Evolutionary conservation across 73 alveolate genomes (phyloP).

Genomic region (Tetrahymena borealis): DNA sequence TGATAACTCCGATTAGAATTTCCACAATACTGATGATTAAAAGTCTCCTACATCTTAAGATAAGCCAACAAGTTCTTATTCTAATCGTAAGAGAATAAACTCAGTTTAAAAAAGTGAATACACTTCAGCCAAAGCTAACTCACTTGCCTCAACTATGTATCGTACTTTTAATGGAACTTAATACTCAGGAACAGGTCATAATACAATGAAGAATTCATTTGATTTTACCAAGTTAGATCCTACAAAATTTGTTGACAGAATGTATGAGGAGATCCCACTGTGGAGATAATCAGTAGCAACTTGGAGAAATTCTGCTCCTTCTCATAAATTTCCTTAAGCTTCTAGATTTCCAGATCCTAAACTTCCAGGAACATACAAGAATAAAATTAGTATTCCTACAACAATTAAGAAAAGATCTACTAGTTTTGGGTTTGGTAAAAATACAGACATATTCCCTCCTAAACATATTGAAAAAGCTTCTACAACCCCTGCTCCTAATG

Average conservation of each 20-base stretch:
- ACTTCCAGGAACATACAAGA: neutral
- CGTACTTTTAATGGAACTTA: neutral
- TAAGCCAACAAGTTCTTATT: neutral
- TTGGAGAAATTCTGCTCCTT: neutral
- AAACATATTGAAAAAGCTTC: neutral
- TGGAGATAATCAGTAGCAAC: neutral
- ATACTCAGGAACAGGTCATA: neutral
- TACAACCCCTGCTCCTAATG: neutral
- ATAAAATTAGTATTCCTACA: neutral
- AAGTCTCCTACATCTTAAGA: neutral
- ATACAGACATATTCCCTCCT: neutral
- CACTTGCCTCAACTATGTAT: neutral
- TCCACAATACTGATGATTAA: neutral
- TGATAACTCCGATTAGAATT: neutral
- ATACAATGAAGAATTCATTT: neutral
- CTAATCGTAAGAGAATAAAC: neutral
- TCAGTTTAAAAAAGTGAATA: neutral
- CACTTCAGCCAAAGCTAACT: neutral
- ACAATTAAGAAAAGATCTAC: neutral
- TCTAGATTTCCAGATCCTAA: neutral
- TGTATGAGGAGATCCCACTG: neutral
- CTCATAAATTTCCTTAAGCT: neutral
- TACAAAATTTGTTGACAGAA: neutral
- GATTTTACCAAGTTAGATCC: neutral
- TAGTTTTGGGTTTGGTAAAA: neutral